Conservation (phyloP, 129 eudicot genomes). For the Centaurea solstitialis region DNA sequence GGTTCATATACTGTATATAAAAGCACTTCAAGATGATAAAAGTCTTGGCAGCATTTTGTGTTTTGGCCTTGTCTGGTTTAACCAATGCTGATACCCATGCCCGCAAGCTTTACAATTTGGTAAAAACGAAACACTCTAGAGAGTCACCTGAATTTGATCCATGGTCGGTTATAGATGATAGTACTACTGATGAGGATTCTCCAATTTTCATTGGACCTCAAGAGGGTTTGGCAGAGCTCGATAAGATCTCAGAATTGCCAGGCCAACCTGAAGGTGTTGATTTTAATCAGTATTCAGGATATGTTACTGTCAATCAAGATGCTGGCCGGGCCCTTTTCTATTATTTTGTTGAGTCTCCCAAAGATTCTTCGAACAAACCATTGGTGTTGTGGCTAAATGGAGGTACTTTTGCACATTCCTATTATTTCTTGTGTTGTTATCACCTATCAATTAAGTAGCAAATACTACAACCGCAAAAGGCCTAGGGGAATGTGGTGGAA, state of each 20-base stretch:
- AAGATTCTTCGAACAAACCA: conserved; percentile 29
- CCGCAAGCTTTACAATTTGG: conserved; percentile 16
- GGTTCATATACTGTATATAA: conserved; percentile 15
- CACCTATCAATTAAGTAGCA: background rate
- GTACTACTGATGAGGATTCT: conserved; percentile 15
- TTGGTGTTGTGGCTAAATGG: conserved; percentile 44
- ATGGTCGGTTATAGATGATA: conserved; percentile 4
- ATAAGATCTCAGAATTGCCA: conserved; percentile 29
- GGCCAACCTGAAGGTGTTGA: conserved; percentile 39
- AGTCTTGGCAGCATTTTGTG: conserved; percentile 5
- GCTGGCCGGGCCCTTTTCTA: conserved; percentile 45
- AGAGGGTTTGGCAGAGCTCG: conserved; percentile 31
- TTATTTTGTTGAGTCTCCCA: conserved; percentile 41
- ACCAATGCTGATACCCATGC: conserved; percentile 27
- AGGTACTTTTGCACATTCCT: conserved; percentile 15
- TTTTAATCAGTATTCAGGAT: conserved; percentile 37
- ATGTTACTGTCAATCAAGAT: conserved; percentile 35
- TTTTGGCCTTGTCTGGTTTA: conserved; percentile 17
- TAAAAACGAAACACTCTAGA: conserved; percentile 20
- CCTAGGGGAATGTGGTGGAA: too few species aligned
- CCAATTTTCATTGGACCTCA: conserved; percentile 31
- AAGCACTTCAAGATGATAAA: conserved; percentile 19
- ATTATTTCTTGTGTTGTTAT: background rate
- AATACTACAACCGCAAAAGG: background rate
- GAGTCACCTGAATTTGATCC: conserved; percentile 2